phyloP scores from a whole-genome alignment of 2,329 filamentous ascomycete genomes.

The Triangularia setosa region DNA sequence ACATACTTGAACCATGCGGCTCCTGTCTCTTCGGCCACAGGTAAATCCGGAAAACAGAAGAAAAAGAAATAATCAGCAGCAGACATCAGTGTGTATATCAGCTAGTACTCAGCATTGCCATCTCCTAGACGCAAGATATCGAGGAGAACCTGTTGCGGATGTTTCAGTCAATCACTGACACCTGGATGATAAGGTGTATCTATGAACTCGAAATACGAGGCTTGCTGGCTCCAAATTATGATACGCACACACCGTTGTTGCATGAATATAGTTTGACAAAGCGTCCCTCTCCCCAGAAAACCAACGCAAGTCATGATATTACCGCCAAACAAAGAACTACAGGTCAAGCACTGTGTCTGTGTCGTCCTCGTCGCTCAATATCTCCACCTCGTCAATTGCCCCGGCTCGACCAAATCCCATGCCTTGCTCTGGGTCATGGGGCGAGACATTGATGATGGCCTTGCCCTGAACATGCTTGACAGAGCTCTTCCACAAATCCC shows the following conservation, averaged over 20 bases:
- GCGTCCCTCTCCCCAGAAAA: neutral
- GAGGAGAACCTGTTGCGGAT: neutral
- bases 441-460: conserved; percentile 78
- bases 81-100: neutral
- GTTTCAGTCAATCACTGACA: too few relatives aligned
- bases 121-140: neutral
- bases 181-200: too few relatives aligned
- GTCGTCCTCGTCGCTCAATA: conserved; percentile 70
- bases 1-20: conserved; percentile 63
- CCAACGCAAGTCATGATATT: neutral
- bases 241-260: neutral
- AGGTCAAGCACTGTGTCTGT: conserved; percentile 37
- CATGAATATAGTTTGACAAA: neutral
- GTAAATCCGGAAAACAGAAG: conserved; percentile 36
- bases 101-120: neutral
- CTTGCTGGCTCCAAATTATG: neutral
- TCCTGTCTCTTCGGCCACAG: conserved; percentile 32
- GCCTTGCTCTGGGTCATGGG: conserved; percentile 59
- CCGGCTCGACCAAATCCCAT: conserved; percentile 58
- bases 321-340: conserved; percentile 7
- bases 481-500: conserved; percentile 74
- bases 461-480: conserved; percentile 75
- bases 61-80: conserved; percentile 25
- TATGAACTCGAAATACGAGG: neutral
- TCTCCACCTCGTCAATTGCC: conserved; percentile 86